Base-by-base conservation (phyloP, 129 eudicot genomes). In the Mikania micrantha region DNA sequence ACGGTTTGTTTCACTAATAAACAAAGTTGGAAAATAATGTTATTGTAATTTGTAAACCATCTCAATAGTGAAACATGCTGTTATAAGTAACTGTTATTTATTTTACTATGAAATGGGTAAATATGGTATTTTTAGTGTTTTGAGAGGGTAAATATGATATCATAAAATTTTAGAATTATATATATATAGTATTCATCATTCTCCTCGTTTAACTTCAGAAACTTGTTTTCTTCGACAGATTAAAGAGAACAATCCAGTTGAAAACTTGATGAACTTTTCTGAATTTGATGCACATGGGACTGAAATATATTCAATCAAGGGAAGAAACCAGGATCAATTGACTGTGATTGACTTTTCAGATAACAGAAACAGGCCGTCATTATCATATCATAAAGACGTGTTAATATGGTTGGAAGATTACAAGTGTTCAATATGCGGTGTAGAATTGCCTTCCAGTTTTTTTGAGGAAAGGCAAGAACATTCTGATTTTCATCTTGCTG, bases 391-490 rank as follows among this genome's bases (percentile, higher is more conserved):
- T 19, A 64, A 76, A 56, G 80, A 78, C n/a, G 47, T 41, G 21
- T 66, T 78, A 21, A 58, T 76, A 66, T 93, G 98, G 98, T 76
- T 93, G 77, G 83, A 88, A 40, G 87, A 79, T 45, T 93, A 93
- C 83, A 87, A 86, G 75, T 93, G 98, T 71, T 84, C 85, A 1
- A 2, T 84, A 41, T 93, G 98, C 71, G 98, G 96, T 19, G 75
- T 78, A 48, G 96, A 93, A 77, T 63, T 93, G 76, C 98, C 98
- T 68, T 83, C 90, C 15, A 82, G 76, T 45, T 93, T 93, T 77
- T 78, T 82, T 52, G 85, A 84, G 62, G 98, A 93, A 78, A 86
- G 98, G 70, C 96, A 86, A 82, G 98, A 93, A 65, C 98, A 93
- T 85, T 79, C 74, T 48, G 96, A 93, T 83, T 93, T 86, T 69